These are phyloP conservation scores for Moniliophthora roreri DNA, from an alignment of 1,284 basidiomycete species.

Conservation along the genomic window DNA sequence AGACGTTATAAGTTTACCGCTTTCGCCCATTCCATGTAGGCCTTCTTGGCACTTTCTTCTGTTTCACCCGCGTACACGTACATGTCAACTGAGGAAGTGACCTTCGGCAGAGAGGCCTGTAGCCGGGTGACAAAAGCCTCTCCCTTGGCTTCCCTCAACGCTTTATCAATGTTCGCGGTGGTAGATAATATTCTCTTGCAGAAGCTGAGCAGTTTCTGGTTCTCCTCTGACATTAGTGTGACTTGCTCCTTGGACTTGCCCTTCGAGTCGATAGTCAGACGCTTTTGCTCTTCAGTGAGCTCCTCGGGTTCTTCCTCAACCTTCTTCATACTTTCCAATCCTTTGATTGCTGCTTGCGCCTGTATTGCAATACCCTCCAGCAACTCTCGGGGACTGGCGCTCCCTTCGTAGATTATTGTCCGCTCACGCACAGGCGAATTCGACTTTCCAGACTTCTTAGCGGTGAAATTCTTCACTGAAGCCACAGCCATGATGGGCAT, in stretches of 20 bases:
- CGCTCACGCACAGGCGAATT: conserved; percentile 65
- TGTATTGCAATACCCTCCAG: conserved; percentile 89
- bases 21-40: conserved; percentile 82
- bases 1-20: conserved; percentile 1
- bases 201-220: conserved; percentile 62
- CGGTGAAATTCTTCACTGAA: conserved; percentile 61
- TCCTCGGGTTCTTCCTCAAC: conserved; percentile 51
- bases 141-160: conserved; percentile 84
- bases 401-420: conserved; percentile 84
- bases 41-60: conserved; percentile 65
- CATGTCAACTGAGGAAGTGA: conserved; percentile 46
- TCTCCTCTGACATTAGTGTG: conserved; percentile 57
- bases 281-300: conserved; percentile 82
- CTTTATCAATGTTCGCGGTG: conserved; percentile 79
- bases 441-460: conserved; percentile 47
- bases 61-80: conserved; percentile 52
- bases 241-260: conserved; percentile 61
- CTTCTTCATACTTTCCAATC: conserved; percentile 65
- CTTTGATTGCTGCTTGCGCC: conserved; percentile 83
- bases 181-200: conserved; percentile 81
- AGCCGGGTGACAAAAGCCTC: conserved; percentile 78
- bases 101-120: conserved; percentile 72
- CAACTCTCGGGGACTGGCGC: conserved; percentile 84
- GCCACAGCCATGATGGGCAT: conserved; percentile 90
- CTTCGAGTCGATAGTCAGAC: conserved; percentile 65